A percentile compares a stretch with the other conserved stretches of the same genome.
Conservation (phyloP, 495 filamentous ascomycete species). For the Podospora pseudocomata region DNA sequence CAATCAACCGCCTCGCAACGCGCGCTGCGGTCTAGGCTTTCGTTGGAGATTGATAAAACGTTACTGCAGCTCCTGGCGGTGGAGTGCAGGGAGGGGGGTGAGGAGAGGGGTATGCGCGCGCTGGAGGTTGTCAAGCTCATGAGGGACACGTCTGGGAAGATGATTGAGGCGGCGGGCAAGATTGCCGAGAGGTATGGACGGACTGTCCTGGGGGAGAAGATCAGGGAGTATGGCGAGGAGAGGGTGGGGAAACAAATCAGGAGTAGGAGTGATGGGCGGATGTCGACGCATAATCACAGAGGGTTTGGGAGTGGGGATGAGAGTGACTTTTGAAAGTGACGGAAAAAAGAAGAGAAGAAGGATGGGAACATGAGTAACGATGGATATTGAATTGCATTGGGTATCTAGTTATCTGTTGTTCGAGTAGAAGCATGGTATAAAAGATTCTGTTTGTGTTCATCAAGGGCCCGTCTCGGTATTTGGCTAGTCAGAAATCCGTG, state of each 20-base stretch:
- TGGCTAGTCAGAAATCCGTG: not conserved
- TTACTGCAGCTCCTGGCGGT: constrained; percentile 84
- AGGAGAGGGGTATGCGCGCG: constrained; percentile 90
- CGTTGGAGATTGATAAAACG: constrained; percentile 80
- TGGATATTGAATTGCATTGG: not conserved
- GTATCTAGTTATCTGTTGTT: not conserved
- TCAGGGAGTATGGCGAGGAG: constrained; percentile 69
- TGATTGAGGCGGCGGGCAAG: constrained; percentile 81
- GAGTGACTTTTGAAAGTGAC: constrained; percentile 3
- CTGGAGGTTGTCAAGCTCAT: constrained; percentile 77
- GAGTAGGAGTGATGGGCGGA: constrained; percentile 31
- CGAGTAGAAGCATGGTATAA: not conserved
- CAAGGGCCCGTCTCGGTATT: not conserved
- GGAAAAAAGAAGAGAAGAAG: not conserved
- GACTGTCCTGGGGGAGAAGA: constrained; percentile 78
- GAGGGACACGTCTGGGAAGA: constrained; percentile 72
- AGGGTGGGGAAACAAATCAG: constrained; percentile 52
- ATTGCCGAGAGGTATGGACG: constrained; percentile 75
- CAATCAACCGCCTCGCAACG: constrained; percentile 55
- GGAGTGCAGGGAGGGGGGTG: constrained; percentile 80
- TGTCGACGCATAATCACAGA: not conserved
- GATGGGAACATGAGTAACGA: not conserved
- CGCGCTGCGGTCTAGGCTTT: constrained; percentile 62
- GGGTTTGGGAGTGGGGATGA: constrained; percentile 10
- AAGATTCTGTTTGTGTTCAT: not conserved